Evolutionary conservation across 768 basidiomycete species (phyloP), one percentile per base, ranked within the genome.

Genomic region (Xerocomellus intermedius): DNA sequence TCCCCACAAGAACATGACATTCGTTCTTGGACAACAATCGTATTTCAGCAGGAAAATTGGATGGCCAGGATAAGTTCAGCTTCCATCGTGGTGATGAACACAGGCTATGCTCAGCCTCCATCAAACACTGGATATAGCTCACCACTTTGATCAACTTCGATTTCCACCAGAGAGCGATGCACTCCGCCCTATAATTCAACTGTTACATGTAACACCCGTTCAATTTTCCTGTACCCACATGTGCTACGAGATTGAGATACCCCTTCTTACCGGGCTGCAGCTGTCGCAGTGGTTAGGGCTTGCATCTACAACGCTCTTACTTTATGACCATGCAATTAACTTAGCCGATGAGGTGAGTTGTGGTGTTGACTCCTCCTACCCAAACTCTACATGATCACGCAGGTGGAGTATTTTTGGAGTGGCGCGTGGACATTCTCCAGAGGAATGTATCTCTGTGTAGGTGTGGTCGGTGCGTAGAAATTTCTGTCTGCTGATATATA

Each of bases 361-460:
- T 39, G 8, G 6, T 28, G 19, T 22, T n/a, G 28, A 8, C 28
- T 21, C 16, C 22, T 32, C n/a, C 22, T 26, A 32, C 7, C 14
- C 39, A 16, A 17, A 41, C 14, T 14, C 12, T 46, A 39, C 19
- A 42, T 30, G 42, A 45, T 28, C 35, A 41, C 14, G 4, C 30
- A 60, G 59, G 50, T 56, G 17, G 53, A 56, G 14, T 42, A 52
- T 44, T 56, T 61, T 35, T 61, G 59, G 59, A 52, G 32, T 33
- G 54, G 54, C 12, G 50, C 45, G 14, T 61, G 59, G 59, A 37
- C 59, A 5, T 28, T 57, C 4, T 53, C 60, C 8, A 39, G 55
- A 32, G 7, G 13, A 19, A 48, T 61, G 16, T 61, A 61, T 53
- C 28, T 61, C 30, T 52, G 36, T 4, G 55, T 54, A 28, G 32